Evolutionary conservation across 768 basidiomycete species (phyloP).

Genomic region (Podaxis sp.): DNA sequence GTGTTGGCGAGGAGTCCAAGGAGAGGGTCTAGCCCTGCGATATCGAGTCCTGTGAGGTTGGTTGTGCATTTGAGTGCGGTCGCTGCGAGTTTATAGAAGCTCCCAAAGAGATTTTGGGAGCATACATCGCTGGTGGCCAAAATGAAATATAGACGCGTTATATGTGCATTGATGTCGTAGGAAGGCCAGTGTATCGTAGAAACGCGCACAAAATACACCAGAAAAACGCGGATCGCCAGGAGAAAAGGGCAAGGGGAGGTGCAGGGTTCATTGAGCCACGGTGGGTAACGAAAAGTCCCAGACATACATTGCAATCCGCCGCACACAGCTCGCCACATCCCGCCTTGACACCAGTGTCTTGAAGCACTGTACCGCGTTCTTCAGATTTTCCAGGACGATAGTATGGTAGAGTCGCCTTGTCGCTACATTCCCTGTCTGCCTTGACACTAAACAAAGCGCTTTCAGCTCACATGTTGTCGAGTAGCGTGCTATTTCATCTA

Average conservation of each 20-base stretch:
- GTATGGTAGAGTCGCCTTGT: slow-evolving; percentile 19
- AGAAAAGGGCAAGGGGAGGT: too few species aligned
- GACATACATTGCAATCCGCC: slow-evolving; percentile 10
- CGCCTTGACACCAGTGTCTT: background rate
- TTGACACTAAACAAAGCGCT: slow-evolving; percentile 18
- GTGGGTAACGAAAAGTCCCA: background rate
- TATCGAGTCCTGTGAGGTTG: slow-evolving; percentile 16
- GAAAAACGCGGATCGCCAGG: background rate
- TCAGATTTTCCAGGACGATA: slow-evolving; percentile 10
- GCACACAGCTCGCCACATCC: slow-evolving; percentile 10
- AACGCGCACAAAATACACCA: background rate
- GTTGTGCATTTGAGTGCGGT: slow-evolving; percentile 9
- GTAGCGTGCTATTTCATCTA: slow-evolving; percentile 19
- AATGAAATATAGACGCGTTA: background rate
- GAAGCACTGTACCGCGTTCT: slow-evolving; percentile 8
- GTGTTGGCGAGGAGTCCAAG: slow-evolving; percentile 7
- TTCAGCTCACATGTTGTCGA: slow-evolving; percentile 13
- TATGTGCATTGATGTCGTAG: background rate
- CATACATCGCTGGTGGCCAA: slow-evolving; percentile 8
- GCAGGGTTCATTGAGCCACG: background rate
- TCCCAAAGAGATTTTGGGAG: slow-evolving; percentile 1
- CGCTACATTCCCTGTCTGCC: slow-evolving; percentile 14
- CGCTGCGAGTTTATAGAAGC: slow-evolving; percentile 17
- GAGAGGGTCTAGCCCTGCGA: slow-evolving; percentile 11
- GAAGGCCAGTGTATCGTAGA: background rate